Conservation (phyloP, 352 stramenopile species). For the Phytophthora syringae region DNA sequence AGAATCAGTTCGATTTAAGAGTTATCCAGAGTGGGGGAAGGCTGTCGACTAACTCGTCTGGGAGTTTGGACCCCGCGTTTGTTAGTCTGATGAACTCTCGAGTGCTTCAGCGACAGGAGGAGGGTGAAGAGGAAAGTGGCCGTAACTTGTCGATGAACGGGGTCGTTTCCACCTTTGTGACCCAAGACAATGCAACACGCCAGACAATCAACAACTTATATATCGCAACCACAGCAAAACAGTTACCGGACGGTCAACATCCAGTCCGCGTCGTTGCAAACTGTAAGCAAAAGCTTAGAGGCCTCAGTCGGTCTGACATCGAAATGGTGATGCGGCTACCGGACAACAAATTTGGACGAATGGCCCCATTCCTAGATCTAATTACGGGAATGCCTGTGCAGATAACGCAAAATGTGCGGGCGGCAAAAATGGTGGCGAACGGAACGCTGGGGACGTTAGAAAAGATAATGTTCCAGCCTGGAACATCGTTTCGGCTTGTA, state of each 20-base stretch:
- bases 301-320: neutral
- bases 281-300: neutral
- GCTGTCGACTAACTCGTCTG: neutral
- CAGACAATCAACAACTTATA: neutral
- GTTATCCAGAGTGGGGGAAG: constrained; percentile 6
- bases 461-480: no score
- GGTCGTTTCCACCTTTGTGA: neutral
- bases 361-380: neutral
- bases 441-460: neutral
- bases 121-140: no score
- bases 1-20: constrained; percentile 8
- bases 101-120: neutral
- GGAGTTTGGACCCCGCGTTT: constrained; percentile 5
- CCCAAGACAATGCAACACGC: neutral
- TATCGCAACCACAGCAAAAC: neutral
- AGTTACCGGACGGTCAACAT: neutral
- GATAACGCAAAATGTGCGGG: neutral
- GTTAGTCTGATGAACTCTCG: constrained; percentile 2
- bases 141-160: neutral
- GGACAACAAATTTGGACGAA: neutral
- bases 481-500: no score
- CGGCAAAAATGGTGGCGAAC: neutral
- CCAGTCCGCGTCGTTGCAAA: neutral
- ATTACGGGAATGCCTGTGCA: neutral
- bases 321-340: neutral